Evolutionary conservation across 2,329 filamentous ascomycete genomes (phyloP), one percentile per base, ranked within the genome.

Genomic region (Onygenales sp.): DNA sequence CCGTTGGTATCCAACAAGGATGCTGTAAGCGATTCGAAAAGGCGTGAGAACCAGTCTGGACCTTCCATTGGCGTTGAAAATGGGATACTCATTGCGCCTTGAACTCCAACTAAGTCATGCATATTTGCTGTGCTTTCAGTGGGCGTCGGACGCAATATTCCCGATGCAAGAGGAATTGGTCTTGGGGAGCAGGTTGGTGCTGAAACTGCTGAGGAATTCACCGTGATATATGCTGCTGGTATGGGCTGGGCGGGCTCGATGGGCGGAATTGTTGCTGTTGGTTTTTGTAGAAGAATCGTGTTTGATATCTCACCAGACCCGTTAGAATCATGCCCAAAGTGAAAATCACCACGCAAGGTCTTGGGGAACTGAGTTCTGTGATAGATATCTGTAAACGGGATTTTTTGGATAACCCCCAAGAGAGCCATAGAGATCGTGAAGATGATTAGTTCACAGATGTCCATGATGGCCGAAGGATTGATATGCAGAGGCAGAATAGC

Each of bases 361-460:
- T n/a, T n/a, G 52, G 43, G 50, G 50, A 52, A 35, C 51, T 43
- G n/a, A 43, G 41, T 27, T 48, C 48, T 27, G 50, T 3, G 50
- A 7, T 14, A 43, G 43, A 55, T 53, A 21, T 51, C 27, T 7
- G 49, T 49, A 2, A 56, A 13, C 3, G 53, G 54, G 17, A 53
- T 45, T n/a, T 50, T 41, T 2, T 58, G 56, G 45, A 43, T 55
- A 17, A 32, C 46, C 4, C 61, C 59, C 49, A 60, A 60, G 31
- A 64, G 45, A 38, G 58, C 62, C 35, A 58, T 50, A 6, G 53
- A 52, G 9, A 63, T 8, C 21, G 61, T 60, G 21, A 60, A 50
- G 5, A 58, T 27, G 9, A 54, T 31, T 5, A 61, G 54, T 17
- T 61, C 52, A 13, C 55, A 39, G 32, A 59, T 41, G 14, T 59